phyloP scores from a whole-genome alignment of 2,329 filamentous ascomycete species.

The Coniochaeta pulveracea region DNA sequence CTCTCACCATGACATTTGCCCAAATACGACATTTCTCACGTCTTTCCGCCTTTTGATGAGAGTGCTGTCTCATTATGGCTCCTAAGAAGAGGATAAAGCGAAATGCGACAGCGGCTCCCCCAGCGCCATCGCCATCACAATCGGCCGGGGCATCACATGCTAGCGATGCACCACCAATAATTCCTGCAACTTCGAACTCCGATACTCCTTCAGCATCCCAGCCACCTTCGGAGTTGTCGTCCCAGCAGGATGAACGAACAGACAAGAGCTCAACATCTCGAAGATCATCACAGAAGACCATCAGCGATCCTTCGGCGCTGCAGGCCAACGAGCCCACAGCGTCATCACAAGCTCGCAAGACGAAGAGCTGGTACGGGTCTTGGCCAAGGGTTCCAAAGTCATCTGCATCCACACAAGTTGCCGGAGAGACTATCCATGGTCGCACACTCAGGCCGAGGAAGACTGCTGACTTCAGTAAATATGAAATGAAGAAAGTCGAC shows the following conservation, averaged over 20 bases:
- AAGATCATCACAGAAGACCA: constrained; percentile 5
- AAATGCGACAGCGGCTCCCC: constrained; percentile 16
- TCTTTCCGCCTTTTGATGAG: no score
- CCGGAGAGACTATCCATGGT: constrained; percentile 48
- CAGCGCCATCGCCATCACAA: constrained; percentile 11
- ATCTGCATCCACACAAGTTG: constrained; percentile 46
- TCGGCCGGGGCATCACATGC: constrained; percentile 9
- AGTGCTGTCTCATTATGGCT: constrained; percentile 29
- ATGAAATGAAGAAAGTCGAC: constrained; percentile 29
- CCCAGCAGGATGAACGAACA: not conserved
- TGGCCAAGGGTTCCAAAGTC: constrained; percentile 47
- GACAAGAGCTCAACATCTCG: constrained; percentile 2
- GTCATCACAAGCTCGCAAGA: constrained; percentile 32
- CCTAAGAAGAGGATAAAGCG: constrained; percentile 28
- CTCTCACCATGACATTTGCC: no score
- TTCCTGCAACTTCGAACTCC: not conserved
- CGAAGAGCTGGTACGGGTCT: constrained; percentile 51
- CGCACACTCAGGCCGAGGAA: constrained; percentile 36
- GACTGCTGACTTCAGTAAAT: constrained; percentile 37
- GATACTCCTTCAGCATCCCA: constrained; percentile 5
- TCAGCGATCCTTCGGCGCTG: not conserved
- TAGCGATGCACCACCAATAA: constrained; percentile 5
- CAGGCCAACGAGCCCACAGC: constrained; percentile 2
- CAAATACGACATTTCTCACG: no score
- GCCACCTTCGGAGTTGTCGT: constrained; percentile 1